Evolutionary conservation across 2,329 filamentous ascomycete genomes (phyloP), one percentile per base, ranked within the genome.

Genomic region (Pleoardoris graminearum): DNA sequence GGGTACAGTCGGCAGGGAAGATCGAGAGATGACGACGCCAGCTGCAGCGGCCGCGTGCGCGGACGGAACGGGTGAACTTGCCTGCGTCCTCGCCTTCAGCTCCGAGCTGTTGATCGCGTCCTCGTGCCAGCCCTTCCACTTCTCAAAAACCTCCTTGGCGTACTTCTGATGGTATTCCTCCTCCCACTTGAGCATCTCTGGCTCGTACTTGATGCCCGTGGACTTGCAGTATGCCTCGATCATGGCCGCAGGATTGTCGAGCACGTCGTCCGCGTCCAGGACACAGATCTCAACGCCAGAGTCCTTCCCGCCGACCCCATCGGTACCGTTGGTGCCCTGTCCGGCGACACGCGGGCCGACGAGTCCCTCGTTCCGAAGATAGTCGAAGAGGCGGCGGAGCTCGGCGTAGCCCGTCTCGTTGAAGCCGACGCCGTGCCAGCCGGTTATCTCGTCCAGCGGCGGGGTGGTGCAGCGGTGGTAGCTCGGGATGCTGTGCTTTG

Each of bases 91-190:
- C 1, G 89, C 84, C 70, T 87, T 87, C 66, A 99, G 77, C 56
- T 85, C 86, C 32, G 82, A 87, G 69, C 90, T 96, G 61, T 89
- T 80, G 63, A 97, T 90, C 12, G 91, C 94, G 78, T 97, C 94
- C 62, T 97, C 89, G 73, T 97, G 94, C 77, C 96, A 97, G 10
- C 94, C 94, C 62, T 86, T 89, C 94, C 94, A 97, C 79, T 99
- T 97, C 76, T 92, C 91, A 76, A 97, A 97, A 16, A 86, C 86
- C 58, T 85, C 81, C 60, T 82, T 80, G 3, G 92, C 93, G 56
- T 83, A 78, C 46, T 76, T 63, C 62, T 91, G 85, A 63, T 88
- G 86, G 59, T 89, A 87, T 47, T 87, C 85, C 23, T 87, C 85
- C 57, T 89, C 84, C 94, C 94, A 97, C 53, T 82, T 80, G 57